phyloP scores from a whole-genome alignment of 768 basidiomycete species.

The Gymnopilus junonius region DNA sequence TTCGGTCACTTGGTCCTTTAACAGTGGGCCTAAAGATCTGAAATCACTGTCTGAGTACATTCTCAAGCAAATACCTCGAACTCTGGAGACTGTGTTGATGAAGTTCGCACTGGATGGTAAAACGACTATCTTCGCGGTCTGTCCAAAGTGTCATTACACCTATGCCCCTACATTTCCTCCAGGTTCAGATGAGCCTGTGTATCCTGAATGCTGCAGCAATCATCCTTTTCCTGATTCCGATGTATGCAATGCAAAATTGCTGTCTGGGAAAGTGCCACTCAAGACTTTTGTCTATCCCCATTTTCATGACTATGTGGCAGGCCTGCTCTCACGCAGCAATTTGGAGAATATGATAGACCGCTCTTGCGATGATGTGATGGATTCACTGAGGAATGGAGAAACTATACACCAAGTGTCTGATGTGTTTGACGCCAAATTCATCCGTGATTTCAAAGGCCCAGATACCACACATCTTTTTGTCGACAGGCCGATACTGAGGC shows the following conservation, averaged over 20 bases:
- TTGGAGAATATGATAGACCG: conserved; percentile 10
- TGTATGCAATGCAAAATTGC: conserved; percentile 1
- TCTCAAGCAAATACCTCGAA: conserved; percentile 8
- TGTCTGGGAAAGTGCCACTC: background rate
- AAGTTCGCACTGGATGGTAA: conserved; percentile 13
- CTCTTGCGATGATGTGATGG: conserved; percentile 10
- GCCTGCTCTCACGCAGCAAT: conserved; percentile 7
- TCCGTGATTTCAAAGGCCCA: conserved; percentile 17
- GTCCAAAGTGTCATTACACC: conserved; percentile 14
- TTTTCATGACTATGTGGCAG: conserved; percentile 18
- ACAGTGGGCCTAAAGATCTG: background rate
- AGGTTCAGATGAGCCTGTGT: conserved; percentile 2
- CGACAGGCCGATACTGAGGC: conserved; percentile 14
- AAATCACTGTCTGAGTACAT: background rate
- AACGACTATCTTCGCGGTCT: conserved; percentile 12
- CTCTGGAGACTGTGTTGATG: conserved; percentile 6
- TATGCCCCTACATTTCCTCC: conserved; percentile 8
- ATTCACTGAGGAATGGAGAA: conserved; percentile 2
- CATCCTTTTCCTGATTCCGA: conserved; percentile 4
- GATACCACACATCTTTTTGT: conserved; percentile 11
- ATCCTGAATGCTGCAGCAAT: conserved; percentile 10
- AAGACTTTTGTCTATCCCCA: conserved; percentile 2
- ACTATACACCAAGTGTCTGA: conserved; percentile 4
- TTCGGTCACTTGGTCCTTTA: conserved; percentile 2
- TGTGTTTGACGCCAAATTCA: conserved; percentile 10